A percentile compares a stretch with the other conserved stretches of the same genome.
Conservation (phyloP, 495 filamentous ascomycete genomes). For the Chaetomium cochliodes region DNA sequence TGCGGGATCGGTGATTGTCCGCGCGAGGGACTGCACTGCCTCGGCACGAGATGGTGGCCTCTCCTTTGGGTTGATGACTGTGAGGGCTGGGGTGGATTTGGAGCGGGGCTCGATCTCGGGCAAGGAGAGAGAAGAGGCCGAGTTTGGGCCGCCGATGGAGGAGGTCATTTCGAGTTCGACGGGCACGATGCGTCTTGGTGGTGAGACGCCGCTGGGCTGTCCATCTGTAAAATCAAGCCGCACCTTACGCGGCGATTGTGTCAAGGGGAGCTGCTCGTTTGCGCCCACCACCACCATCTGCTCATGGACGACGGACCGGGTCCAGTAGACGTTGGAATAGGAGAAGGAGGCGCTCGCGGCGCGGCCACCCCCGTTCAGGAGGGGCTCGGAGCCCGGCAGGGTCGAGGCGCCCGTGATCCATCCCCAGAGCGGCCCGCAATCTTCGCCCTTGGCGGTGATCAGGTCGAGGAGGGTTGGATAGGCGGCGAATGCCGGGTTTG, state of each 20-base stretch:
- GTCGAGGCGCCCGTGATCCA: constrained; percentile 29
- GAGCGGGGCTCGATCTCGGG: constrained; percentile 14
- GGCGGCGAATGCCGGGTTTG: constrained; percentile 34
- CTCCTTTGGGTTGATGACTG: constrained; percentile 13
- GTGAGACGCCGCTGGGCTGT: constrained; percentile 12
- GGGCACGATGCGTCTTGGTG: constrained; percentile 25
- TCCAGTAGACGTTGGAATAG: constrained; percentile 40
- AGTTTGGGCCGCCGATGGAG: background rate
- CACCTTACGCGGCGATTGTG: constrained; percentile 22
- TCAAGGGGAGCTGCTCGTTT: constrained; percentile 29
- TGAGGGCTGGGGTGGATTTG: constrained; percentile 19
- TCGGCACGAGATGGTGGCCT: constrained; percentile 22
- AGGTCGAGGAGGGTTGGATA: constrained; percentile 25
- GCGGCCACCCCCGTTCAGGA: background rate
- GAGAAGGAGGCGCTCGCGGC: constrained; percentile 28
- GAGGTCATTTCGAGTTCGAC: constrained; percentile 3
- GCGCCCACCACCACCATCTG: constrained; percentile 44
- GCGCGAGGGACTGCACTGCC: constrained; percentile 26
- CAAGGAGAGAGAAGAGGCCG: background rate
- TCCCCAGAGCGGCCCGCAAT: constrained; percentile 33
- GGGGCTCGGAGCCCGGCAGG: background rate
- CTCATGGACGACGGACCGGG: constrained; percentile 36
- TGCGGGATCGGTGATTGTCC: constrained; percentile 30
- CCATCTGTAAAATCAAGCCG: constrained; percentile 17
- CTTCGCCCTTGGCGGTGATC: constrained; percentile 23